Base-by-base conservation (phyloP, 345 rosid species). In the Cochlearia excelsa region DNA sequence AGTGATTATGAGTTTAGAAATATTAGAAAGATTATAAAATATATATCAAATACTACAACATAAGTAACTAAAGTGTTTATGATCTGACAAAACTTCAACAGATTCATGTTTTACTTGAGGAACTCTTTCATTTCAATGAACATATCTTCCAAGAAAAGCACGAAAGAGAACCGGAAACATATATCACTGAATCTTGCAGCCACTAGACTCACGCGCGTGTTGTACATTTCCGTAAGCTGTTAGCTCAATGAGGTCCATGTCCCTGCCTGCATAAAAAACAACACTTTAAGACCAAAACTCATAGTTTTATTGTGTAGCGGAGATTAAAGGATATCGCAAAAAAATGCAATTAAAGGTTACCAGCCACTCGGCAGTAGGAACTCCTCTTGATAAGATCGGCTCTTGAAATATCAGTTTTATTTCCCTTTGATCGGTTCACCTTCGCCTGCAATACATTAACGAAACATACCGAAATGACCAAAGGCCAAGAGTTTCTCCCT, bases 171-270 rank as follows among this genome's bases (percentile, higher is more conserved):
- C 10, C 50, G 0, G 26, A 27, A 34, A 54, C 30, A n/a, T n/a
- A 34, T 16, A 46, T 88, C 77, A 92, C 26, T 92, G 98, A 66
- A 92, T 82, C 70, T 87, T 83, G 72, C 98, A 92, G 10, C 86
- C 90, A 26, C 84, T 87, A 1, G 95, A 55, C 55, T 82, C 89
- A 47, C 75, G 74, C 1, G 70, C 78, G 3, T 51, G 91, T 9
- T 73, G 81, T 3, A 88, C 93, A 77, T 84, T 85, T 64, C 98
- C 98, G 63, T 78, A 92, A 46, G 98, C 87, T 39, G 95, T 79
- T 55, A 86, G 77, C 70, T 92, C 98, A 9, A 92, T 71, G 26
- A 92, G 86, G 72, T 88, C 96, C 98, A 92, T 83, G 64, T 92
- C 96, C 2, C 98, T 83, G 38, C 82, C 98, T 88, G 69, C 40